Conservation (phyloP, 2,329 filamentous ascomycete species). For the Geosmithia morbida region DNA sequence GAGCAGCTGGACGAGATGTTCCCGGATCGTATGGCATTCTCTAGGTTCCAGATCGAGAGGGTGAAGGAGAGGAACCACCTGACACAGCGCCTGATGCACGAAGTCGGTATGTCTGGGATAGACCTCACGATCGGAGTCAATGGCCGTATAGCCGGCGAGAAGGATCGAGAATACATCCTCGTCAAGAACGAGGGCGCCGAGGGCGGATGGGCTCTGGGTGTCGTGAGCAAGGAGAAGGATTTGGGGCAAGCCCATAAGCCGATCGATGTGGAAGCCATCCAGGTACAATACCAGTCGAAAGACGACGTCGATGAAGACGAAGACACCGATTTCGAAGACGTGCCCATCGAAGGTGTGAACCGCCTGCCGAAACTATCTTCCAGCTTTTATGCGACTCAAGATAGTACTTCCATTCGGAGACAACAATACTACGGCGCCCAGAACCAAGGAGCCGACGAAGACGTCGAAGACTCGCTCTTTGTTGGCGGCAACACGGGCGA, state of each 20-base stretch:
- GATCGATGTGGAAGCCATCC: slow-evolving; percentile 71
- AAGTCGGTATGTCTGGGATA: slow-evolving; percentile 76
- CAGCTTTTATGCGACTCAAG: slow-evolving; percentile 11
- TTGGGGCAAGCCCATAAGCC: slow-evolving; percentile 70
- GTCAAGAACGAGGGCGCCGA: slow-evolving; percentile 93
- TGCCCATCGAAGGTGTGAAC: slow-evolving; percentile 82
- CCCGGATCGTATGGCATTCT: slow-evolving; percentile 93
- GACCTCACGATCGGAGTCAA: slow-evolving; percentile 55
- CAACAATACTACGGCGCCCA: slow-evolving; percentile 11
- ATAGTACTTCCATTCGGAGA: slow-evolving; percentile 10
- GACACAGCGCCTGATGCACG: slow-evolving; percentile 86
- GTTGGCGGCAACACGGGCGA: slow-evolving; percentile 17
- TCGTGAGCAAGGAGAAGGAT: slow-evolving; percentile 75
- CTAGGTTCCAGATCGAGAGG: slow-evolving; percentile 87
- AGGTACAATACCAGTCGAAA: slow-evolving; percentile 39
- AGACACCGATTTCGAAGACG: slow-evolving; percentile 78
- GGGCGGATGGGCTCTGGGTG: slow-evolving; percentile 89
- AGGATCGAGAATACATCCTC: slow-evolving; percentile 83
- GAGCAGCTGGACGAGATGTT: slow-evolving; percentile 96
- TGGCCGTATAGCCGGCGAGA: slow-evolving; percentile 66
- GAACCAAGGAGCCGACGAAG: slow-evolving; percentile 12
- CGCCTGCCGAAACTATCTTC: slow-evolving; percentile 49
- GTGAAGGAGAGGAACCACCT: slow-evolving; percentile 87
- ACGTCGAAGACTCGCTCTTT: slow-evolving; percentile 34
- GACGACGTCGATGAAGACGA: slow-evolving; percentile 52